A percentile compares a stretch with the other conserved stretches of the same genome.
Evolutionary conservation across 345 rosid genomes (phyloP).

Genomic region (Gossypium bickii): DNA sequence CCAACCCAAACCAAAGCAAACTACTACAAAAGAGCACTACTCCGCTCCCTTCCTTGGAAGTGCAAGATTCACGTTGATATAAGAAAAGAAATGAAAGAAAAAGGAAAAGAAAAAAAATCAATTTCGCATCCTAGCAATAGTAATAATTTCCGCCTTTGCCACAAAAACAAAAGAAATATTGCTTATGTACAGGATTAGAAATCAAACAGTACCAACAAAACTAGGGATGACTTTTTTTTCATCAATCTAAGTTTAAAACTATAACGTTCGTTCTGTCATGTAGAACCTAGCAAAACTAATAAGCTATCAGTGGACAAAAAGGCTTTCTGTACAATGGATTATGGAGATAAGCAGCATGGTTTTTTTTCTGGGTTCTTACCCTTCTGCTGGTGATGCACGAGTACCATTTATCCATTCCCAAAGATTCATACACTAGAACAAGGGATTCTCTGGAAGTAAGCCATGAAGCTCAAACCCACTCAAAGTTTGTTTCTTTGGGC

Average conservation of each 20-base stretch:
- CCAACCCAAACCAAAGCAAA: background rate
- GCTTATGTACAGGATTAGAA: background rate
- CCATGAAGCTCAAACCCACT: constrained; percentile 40
- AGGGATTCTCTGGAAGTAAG: background rate
- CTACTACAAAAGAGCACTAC: too few species aligned
- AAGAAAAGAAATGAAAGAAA: background rate
- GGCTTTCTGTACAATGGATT: background rate
- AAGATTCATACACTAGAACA: background rate
- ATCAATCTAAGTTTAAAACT: background rate
- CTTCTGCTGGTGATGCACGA: background rate
- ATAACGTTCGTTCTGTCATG: background rate
- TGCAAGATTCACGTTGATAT: background rate
- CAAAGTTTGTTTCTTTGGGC: constrained; percentile 84
- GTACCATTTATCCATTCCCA: background rate
- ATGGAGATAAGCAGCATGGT: background rate
- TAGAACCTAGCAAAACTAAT: background rate
- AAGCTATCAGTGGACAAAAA: background rate
- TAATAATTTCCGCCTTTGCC: background rate
- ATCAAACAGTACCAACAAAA: constrained; percentile 6
- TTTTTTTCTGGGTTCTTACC: background rate
- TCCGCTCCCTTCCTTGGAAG: background rate
- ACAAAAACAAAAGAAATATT: background rate
- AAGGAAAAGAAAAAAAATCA: background rate
- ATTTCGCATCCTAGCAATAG: background rate
- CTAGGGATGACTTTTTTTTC: background rate